Conservation (phyloP, 805 yeast genomes). For the Candida patagonica region DNA sequence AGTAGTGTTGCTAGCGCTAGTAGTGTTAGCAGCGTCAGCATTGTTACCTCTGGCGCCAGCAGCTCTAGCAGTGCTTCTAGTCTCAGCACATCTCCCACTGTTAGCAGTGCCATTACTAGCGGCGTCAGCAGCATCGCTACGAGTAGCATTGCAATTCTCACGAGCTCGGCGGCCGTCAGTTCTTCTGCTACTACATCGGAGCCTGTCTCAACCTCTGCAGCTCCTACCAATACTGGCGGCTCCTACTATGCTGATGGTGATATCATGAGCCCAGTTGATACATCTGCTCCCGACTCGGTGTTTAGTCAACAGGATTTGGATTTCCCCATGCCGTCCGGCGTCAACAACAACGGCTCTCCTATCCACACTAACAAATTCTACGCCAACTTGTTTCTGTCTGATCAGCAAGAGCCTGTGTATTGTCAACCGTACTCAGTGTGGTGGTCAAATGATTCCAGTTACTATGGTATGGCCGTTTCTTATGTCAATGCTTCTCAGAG, state of each 20-base stretch:
- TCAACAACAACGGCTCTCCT: slow-evolving; percentile 34
- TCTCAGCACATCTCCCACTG: not conserved
- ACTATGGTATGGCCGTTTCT: slow-evolving; percentile 54
- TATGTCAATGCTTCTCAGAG: slow-evolving; percentile 41
- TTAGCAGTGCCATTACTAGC: slow-evolving; percentile 6
- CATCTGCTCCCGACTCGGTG: slow-evolving; percentile 36
- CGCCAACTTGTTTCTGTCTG: slow-evolving; percentile 50
- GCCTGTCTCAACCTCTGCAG: slow-evolving; percentile 10
- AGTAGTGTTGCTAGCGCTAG: slow-evolving; percentile 5
- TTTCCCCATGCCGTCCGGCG: slow-evolving; percentile 39
- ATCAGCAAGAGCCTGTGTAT: slow-evolving; percentile 46
- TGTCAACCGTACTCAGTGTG: slow-evolving; percentile 61
- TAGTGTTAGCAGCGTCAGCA: slow-evolving; percentile 3
- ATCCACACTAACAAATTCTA: slow-evolving; percentile 71
- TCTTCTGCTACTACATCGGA: slow-evolving; percentile 15
- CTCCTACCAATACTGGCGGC: slow-evolving; percentile 11
- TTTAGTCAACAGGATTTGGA: slow-evolving; percentile 40
- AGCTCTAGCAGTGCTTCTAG: slow-evolving; percentile 5
- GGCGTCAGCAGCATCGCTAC: not conserved
- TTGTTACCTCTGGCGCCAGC: slow-evolving; percentile 1
- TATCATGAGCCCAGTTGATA: slow-evolving; percentile 42
- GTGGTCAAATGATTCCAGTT: slow-evolving; percentile 37
- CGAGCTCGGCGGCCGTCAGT: slow-evolving; percentile 5
- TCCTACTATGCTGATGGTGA: slow-evolving; percentile 27
- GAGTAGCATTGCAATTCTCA: not conserved